A percentile compares a stretch with the other conserved stretches of the same genome.
Evolutionary conservation across 768 basidiomycete genomes (phyloP).

Genomic region (Podaxis sp.): DNA sequence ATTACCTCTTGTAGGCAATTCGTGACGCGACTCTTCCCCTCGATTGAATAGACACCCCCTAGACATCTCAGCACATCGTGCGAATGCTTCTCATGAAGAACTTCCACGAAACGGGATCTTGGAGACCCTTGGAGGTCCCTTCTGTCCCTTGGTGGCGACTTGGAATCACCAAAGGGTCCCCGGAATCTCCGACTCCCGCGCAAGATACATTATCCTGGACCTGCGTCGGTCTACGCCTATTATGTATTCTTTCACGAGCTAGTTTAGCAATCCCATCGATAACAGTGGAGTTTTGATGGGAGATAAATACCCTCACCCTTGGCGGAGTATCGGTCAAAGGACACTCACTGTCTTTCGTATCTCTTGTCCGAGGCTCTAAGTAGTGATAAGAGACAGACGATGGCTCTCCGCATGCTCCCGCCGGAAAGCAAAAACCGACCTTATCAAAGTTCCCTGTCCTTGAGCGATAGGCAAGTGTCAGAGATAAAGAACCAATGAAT

Average conservation of each 20-base stretch:
- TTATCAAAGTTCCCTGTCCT: background rate
- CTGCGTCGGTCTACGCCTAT: background rate
- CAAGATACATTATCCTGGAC: background rate
- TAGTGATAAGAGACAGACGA: background rate
- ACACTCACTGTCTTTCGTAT: background rate
- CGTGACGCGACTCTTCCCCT: background rate
- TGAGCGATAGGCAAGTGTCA: too few relatives aligned
- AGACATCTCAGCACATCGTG: background rate
- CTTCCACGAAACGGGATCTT: background rate
- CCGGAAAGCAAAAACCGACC: background rate
- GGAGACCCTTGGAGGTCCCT: too few relatives aligned
- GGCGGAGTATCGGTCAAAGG: background rate
- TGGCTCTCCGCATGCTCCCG: background rate
- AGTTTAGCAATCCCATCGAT: background rate
- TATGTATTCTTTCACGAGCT: background rate
- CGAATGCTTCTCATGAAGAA: constrained; percentile 4
- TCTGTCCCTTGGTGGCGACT: background rate
- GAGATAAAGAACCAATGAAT: background rate
- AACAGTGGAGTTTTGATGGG: background rate
- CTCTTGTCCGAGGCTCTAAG: background rate
- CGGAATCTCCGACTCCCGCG: background rate
- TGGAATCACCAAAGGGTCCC: background rate
- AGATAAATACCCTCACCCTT: background rate
- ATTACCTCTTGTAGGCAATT: background rate
- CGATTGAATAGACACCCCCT: background rate